Base-by-base conservation (phyloP, 2,329 filamentous ascomycete genomes). In the Stagonosporopsis vannaccii region DNA sequence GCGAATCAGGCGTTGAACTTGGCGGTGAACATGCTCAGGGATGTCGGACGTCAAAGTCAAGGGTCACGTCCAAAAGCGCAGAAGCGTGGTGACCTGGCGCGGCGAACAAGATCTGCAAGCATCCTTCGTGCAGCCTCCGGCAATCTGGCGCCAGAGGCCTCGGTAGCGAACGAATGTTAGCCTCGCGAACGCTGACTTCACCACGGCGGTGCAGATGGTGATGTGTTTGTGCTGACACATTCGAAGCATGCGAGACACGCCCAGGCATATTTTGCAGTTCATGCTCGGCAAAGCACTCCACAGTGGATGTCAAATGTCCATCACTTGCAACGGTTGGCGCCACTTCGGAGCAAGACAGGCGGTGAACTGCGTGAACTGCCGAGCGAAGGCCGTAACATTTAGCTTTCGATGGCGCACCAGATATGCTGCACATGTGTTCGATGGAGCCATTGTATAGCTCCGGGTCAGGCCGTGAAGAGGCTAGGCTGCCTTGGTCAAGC, bases 101-200 rank as follows among this genome's bases (percentile, higher is more conserved):
- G 61, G 70, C 69, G 71, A 73, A 74, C 68, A 73, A 75, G 74
- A 75, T 76, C 73, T 74, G 70, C 74, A 74, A 51, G 58, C 68
- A 70, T 69, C 65, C 67, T 69, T 68, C 66, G 47, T 47, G 41
- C 47, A 67, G 68, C 68, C 62, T 67, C 64, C 71, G 68, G 70
- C 59, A 69, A 70, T 71, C 69, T 70, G 64, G 69, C 67, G 69
- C 69, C 70, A 69, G 62, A 62, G 60, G 57, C 56, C 61, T 71
- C 69, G 68, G 67, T 71, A 74, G 70, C 70, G 67, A 70, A 69
- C 53, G 56, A 59, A 46, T 41, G 47, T 51, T 51, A 66, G 69
- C 67, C 65, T 71, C 66, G 67, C 68, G 67, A 72, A 72, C 70
- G 67, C 69, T 74, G 71, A 73, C 69, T 67, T 72, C 67, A 70